These are phyloP conservation scores for Aurinia saxatilis DNA, from an alignment of 345 rosid species.

Conservation along the genomic window DNA sequence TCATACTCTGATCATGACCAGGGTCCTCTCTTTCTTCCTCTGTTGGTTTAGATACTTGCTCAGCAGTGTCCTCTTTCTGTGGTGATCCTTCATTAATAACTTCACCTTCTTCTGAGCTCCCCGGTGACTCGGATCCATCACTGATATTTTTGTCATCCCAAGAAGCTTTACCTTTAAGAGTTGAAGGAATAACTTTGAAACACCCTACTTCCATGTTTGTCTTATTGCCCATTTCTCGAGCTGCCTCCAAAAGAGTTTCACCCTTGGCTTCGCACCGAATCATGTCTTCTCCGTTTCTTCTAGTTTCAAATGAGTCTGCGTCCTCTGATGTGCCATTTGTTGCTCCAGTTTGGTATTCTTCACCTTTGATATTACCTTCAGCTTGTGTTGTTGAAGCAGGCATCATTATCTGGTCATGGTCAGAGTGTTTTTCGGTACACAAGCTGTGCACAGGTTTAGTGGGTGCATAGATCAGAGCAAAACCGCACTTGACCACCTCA, in stretches of 20 bases:
- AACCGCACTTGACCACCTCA: conserved; percentile 5
- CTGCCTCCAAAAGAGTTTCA: not conserved
- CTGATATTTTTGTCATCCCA: not conserved
- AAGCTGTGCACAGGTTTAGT: conserved; percentile 1
- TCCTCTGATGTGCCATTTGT: too few relatives aligned
- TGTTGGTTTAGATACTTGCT: not conserved
- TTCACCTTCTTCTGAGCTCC: not conserved
- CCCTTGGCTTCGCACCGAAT: too few relatives aligned
- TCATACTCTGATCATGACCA: not conserved
- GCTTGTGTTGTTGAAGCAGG: not conserved
- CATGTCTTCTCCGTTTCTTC: too few relatives aligned
- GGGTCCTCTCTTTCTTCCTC: not conserved
- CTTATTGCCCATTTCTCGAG: too few relatives aligned
- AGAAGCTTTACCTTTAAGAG: not conserved
- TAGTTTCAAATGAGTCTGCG: too few relatives aligned
- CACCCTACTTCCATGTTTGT: too few relatives aligned
- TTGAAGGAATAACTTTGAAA: not conserved
- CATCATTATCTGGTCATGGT: not conserved
- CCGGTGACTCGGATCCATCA: not conserved
- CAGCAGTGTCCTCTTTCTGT: not conserved
- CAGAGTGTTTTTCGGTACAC: not conserved
- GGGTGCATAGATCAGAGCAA: conserved; percentile 16
- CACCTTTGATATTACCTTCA: too few relatives aligned
- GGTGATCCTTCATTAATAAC: not conserved
- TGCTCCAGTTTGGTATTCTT: too few relatives aligned